phyloP scores from a whole-genome alignment of 768 basidiomycete species.

The Brasilioporus rufonigricans region DNA sequence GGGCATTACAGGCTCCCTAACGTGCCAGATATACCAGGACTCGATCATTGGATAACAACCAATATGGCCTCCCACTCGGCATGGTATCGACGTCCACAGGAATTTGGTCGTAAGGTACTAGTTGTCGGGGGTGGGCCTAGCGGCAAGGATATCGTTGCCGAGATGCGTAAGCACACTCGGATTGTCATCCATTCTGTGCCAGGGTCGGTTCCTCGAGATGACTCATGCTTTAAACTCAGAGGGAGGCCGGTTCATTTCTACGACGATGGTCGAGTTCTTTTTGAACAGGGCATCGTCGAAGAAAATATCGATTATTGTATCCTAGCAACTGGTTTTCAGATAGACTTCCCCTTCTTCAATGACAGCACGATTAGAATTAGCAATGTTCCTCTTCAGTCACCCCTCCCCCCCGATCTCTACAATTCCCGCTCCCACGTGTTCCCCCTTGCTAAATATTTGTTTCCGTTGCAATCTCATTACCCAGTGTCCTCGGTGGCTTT shows the following conservation, averaged over 20 bases:
- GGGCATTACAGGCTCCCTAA: conserved; percentile 71
- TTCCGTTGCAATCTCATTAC: conserved; percentile 52
- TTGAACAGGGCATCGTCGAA: conserved; percentile 59
- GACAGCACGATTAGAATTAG: conserved; percentile 33
- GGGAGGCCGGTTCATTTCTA: conserved; percentile 43
- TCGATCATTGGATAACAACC: conserved; percentile 52
- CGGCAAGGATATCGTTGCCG: conserved; percentile 62
- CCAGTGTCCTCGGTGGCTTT: conserved; percentile 60
- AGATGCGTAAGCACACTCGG: conserved; percentile 45
- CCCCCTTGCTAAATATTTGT: conserved; percentile 68
- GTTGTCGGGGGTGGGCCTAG: conserved; percentile 61
- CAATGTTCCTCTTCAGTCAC: conserved; percentile 45
- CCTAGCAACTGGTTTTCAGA: conserved; percentile 74
- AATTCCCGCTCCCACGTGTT: conserved; percentile 69
- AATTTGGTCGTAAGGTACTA: conserved; percentile 38
- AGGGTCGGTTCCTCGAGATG: conserved; percentile 32
- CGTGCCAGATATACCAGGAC: conserved; percentile 58
- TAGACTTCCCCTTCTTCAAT: conserved; percentile 61
- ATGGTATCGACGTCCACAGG: conserved; percentile 58
- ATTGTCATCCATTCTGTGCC: conserved; percentile 58
- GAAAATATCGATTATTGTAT: conserved; percentile 58
- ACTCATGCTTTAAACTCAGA: conserved; percentile 38
- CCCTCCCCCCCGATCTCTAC: conserved; percentile 49
- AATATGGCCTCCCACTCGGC: conserved; percentile 62
- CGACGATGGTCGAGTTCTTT: conserved; percentile 45